Evolutionary conservation across 371 early-diverging fungal genomes (phyloP), one percentile per base, ranked within the genome.

Genomic region (Circinella umbellata): DNA sequence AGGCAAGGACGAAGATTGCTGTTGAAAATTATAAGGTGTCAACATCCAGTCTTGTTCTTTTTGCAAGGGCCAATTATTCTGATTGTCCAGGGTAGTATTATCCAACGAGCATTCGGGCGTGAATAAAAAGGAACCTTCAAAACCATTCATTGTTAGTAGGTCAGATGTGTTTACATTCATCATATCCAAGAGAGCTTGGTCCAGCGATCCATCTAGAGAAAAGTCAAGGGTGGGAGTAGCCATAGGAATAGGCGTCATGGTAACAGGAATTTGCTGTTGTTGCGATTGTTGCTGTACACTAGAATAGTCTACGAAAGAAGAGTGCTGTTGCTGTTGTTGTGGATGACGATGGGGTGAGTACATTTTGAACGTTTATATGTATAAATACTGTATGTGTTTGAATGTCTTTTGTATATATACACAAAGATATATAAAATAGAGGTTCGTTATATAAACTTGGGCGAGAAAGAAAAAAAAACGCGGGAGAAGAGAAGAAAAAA

Each of bases 341-440:
- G 53, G 54, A 49, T 64, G 53, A 10, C 34, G 65, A 11, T 64
- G 65, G 37, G 35, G 38, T 49, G 65, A 48, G 51, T 64, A 53
- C 34, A 49, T 48, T 14, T 15, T 51, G 15, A 27, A 27, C 27
- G 27, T 27, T 27, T 27, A 27, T 27, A 27, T 27, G 27, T 27
- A 27, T 27, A 0, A 27, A 27, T 27, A 27, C 0, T 27, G 27
- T 27, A 27, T 27, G 27, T 2, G 27, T 27, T 27, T 27, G 27
- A 27, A 27, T 27, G 27, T 0, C 27, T 27, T 27, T 27, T 27
- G 27, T 27, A 27, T 27, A 27, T 27, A 27, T 27, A 27, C 27
- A 27, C 27, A 27, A 27, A 27, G 27, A 27, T 27, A 27, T 27
- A 27, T 27, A 27, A 27, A 27, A 27, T 27, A 27, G 27, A 27